Percentiles rank a stretch among this genome's conserved stretches.
Evolutionary conservation across 208 protist genomes (phyloP).

Genomic region (Leishmania martiniquensis): DNA sequence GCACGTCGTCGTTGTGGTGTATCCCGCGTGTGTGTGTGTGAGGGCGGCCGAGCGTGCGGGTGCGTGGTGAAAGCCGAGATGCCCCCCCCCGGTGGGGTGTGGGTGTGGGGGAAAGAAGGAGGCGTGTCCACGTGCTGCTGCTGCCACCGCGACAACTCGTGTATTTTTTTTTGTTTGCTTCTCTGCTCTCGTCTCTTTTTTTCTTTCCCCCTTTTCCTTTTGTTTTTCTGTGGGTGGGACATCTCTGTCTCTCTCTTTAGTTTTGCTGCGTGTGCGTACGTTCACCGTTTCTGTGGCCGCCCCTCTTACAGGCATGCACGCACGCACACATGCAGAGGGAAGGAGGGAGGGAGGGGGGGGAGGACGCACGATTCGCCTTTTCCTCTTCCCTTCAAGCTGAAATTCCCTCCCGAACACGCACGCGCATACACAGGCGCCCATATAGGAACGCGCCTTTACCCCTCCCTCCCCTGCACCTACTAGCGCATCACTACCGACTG

Average conservation of each 20-base stretch:
- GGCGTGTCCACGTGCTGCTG: neutral
- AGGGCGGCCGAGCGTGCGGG: conserved; percentile 1
- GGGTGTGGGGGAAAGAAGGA: neutral
- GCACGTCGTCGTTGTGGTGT: neutral
- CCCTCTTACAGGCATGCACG: neutral
- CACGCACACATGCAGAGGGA: neutral
- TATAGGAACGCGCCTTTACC: neutral
- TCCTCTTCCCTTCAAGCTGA: neutral
- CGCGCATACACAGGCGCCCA: neutral
- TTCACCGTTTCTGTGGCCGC: neutral
- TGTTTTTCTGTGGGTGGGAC: neutral
- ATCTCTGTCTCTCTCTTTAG: neutral
- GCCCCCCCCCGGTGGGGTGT: neutral
- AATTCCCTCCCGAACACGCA: neutral
- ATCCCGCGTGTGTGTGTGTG: neutral
- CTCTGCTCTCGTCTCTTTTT: neutral
- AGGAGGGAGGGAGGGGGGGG: neutral
- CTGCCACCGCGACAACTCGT: conserved; percentile 6
- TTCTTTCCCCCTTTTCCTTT: neutral
- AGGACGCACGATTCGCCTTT: neutral
- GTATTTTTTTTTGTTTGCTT: neutral
- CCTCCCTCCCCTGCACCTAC: neutral
- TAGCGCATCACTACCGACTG: neutral
- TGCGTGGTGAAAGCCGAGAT: neutral
- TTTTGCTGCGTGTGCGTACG: neutral